phyloP scores from a whole-genome alignment of 2,329 filamentous ascomycete species.

The Microsporum ferrugineum region DNA sequence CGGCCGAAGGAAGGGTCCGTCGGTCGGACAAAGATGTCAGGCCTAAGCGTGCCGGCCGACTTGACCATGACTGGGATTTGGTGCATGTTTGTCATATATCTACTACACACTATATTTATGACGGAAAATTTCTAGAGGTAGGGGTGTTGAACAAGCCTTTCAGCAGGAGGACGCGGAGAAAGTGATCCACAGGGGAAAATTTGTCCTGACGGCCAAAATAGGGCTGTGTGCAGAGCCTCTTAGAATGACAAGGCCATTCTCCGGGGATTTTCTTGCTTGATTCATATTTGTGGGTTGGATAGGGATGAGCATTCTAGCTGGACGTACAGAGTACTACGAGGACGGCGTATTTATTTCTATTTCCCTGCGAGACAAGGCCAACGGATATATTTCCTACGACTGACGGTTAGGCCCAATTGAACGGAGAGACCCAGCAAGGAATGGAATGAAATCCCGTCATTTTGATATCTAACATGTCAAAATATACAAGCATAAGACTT shows the following conservation, averaged over 20 bases:
- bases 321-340: too few species aligned
- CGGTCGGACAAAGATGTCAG: background rate
- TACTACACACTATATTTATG: background rate
- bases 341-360: too few species aligned
- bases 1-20: background rate
- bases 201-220: background rate
- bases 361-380: too few species aligned
- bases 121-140: background rate
- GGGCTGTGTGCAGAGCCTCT: background rate
- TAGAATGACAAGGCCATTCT: background rate
- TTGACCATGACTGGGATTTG: background rate
- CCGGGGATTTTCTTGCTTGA: background rate
- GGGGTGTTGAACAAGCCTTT: background rate
- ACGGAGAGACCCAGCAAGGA: too few species aligned
- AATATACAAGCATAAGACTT: too few species aligned
- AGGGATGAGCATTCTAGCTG: too few species aligned
- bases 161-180: background rate
- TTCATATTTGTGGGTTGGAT: too few species aligned
- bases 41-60: background rate
- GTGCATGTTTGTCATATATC: background rate
- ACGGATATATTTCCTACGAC: too few species aligned
- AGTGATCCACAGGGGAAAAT: background rate
- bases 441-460: too few species aligned
- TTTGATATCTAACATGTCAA: too few species aligned
- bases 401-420: too few species aligned